Base-by-base conservation (phyloP, 2,329 filamentous ascomycete species). In the Teratosphaeria epicoccoides region DNA sequence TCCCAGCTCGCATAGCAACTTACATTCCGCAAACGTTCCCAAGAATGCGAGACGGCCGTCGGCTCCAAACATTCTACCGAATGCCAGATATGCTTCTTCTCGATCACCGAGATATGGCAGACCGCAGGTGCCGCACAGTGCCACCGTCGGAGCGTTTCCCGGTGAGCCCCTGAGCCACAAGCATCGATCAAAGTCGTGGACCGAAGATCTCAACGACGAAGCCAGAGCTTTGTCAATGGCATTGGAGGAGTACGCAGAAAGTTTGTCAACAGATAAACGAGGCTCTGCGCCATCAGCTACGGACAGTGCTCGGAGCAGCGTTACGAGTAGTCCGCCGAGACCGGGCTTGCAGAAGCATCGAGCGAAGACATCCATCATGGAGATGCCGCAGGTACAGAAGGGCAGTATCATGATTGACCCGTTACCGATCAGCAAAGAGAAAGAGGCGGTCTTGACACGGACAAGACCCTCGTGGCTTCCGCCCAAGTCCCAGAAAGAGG, bases 401-500 rank as follows among this genome's bases (percentile, higher is more conserved):
- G 83, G 81, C 43, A 86, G 89, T 61, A 84, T 88, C 58, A 87
- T 91, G 79, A 88, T 91, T 55, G 87, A 93, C 61, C 87, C 87
- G 3, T 73, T 93, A 29, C 87, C 87, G 14, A 82, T 90, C 24
- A 91, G 87, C 45, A 89, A 87, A 67, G 87, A 93, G 69, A 93
- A 93, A 66, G 86, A 91, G 63, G 87, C 87, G 2, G 86, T 90
- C 1, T 74, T 93, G 22, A 88, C 85, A 23, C 78, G 88, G 17
- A 93, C 63, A 1, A 77, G 87, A 33, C 87, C 87, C 0, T 89
- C 85, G 1, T 93, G 88, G 88, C 73, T 93, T 2, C 87, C 88
- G 0, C 87, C 87, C 1, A 93, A 93, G 70, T 83, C 93, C 58
- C 90, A 88, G 1, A 86, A 86, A 50, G 93, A 98, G 68, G 93